These are phyloP conservation scores for Protomyces gravidus DNA, from an alignment of 1,139 yeast genomes.

Conservation along the genomic window DNA sequence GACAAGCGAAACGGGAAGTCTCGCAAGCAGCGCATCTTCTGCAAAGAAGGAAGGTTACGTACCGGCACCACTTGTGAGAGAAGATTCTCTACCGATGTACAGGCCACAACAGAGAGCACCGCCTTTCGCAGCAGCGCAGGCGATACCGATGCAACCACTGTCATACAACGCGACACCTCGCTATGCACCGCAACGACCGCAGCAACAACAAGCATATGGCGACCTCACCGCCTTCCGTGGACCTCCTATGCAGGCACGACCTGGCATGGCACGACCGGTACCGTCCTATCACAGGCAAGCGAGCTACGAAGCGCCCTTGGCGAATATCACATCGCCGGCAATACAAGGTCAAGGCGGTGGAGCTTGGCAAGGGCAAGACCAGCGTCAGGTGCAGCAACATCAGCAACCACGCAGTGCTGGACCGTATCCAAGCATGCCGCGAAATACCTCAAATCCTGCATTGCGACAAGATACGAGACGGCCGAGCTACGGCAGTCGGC, in stretches of 20 bases:
- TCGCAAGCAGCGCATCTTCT: conserved; percentile 6
- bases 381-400: not conserved
- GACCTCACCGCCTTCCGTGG: not conserved
- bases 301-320: conserved; percentile 3
- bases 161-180: not conserved
- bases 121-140: conserved; percentile 4
- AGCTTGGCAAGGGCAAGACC: not conserved
- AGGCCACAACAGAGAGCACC: conserved; percentile 5
- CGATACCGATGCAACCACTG: not conserved
- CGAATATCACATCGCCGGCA: not conserved
- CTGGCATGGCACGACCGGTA: not conserved
- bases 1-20: conserved; percentile 8
- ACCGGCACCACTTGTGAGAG: conserved; percentile 10
- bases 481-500: not conserved
- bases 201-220: not conserved
- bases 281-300: conserved; percentile 25
- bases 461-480: not conserved
- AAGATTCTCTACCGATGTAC: conserved; percentile 14
- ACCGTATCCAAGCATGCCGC: not conserved
- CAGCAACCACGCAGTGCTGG: not conserved
- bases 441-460: not conserved
- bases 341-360: not conserved
- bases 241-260: conserved; percentile 1
- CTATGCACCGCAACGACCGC: not conserved
- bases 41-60: conserved; percentile 4